phyloP scores from a whole-genome alignment of 371 early-diverging fungal genomes.

The Mortierella sp. region DNA sequence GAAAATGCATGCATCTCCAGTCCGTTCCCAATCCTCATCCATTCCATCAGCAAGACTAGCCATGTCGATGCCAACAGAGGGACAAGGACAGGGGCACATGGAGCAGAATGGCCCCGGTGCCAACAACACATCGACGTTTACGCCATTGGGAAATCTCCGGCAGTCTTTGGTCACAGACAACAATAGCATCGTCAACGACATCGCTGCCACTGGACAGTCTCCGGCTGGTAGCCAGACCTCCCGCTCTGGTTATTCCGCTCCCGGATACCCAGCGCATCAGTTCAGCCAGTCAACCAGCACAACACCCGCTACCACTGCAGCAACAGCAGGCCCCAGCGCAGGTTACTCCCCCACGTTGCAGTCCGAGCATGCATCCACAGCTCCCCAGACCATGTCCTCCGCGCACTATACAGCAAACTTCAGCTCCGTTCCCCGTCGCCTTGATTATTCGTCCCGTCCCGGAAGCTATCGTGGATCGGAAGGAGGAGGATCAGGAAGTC shows the following conservation, averaged over 20 bases:
- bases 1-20: too few relatives aligned
- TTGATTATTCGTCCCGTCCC: neutral
- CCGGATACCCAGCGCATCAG: neutral
- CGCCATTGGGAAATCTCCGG: too few relatives aligned
- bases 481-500: neutral
- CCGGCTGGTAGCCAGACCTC: neutral
- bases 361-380: neutral
- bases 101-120: conserved; percentile 7
- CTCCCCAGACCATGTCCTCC: conserved; percentile 4
- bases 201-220: neutral
- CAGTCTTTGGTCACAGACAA: neutral
- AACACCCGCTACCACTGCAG: neutral
- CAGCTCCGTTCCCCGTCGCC: neutral
- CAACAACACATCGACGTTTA: neutral
- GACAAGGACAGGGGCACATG: conserved; percentile 1
- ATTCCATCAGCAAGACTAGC: neutral
- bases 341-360: conserved; percentile 30
- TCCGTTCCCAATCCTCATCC: too few relatives aligned
- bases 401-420: neutral
- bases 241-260: neutral
- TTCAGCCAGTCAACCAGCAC: conserved; percentile 1
- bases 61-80: neutral
- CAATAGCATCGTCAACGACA: neutral
- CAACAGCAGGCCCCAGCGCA: neutral
- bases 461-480: conserved; percentile 7